Conservation (phyloP, 306 rosid species). For the Dalbergia cultrata region DNA sequence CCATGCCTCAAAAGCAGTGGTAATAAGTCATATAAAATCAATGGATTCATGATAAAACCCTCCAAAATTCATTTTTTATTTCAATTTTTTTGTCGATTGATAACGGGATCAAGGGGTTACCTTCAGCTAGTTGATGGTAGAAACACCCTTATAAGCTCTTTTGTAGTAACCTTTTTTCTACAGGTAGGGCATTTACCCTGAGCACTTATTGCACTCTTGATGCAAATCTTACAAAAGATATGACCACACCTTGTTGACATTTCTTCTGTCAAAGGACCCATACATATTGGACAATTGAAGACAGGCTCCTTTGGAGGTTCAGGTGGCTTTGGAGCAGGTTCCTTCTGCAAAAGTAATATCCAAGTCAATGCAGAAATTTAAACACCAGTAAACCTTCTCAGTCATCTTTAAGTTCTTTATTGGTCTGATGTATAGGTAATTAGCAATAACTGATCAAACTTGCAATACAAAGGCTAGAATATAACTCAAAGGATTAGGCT, state of each 20-base stretch:
- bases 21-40: no score
- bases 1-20: no score
- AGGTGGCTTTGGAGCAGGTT: conserved; percentile 41
- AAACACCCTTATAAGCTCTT: conserved; percentile 75
- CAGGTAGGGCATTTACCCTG: conserved; percentile 82
- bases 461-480: background rate
- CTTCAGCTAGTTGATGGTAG: conserved; percentile 71
- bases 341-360: conserved; percentile 57
- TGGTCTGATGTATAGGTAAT: background rate
- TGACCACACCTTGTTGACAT: conserved; percentile 92
- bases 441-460: background rate
- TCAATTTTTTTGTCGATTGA: no score
- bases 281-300: conserved; percentile 85
- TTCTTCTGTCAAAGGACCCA: conserved; percentile 68
- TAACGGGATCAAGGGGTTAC: no score
- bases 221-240: conserved; percentile 84
- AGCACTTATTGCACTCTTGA: conserved; percentile 56
- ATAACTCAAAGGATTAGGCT: conserved; percentile 12
- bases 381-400: conserved; percentile 12
- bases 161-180: conserved; percentile 67
- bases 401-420: background rate
- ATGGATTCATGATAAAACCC: no score
- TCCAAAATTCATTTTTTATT: no score
- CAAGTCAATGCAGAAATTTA: conserved; percentile 33
- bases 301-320: conserved; percentile 77